Evolutionary conservation across 2,329 filamentous ascomycete genomes (phyloP), one percentile per base, ranked within the genome.

Genomic region (Hansfordia pulvinata): DNA sequence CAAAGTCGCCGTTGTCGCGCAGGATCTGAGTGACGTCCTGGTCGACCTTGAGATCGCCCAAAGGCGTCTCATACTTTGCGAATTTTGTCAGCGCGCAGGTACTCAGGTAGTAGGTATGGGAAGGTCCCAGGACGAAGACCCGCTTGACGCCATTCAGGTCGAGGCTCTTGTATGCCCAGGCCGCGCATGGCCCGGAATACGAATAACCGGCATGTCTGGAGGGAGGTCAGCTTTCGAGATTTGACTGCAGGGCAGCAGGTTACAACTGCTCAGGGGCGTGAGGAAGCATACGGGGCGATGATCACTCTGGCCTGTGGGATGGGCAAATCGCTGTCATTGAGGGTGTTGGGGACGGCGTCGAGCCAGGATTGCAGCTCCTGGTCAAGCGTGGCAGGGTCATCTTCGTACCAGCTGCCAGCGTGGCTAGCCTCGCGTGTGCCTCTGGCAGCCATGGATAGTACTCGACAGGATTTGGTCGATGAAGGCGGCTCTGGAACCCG

Each of bases 111-210:
- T 81, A 74, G 25, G 88, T 84, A 45, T 98, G 90, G 1, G 88
- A 94, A 3, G 90, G 90, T 0, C 90, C 90, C 10, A 98, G 70
- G 21, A 98, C 62, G 46, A 98, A 96, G 36, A 98, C 69, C 3
- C 85, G 78, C 53, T 92, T 93, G 14, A 76, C 78, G 34, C 72
- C 70, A 32, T 73, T 76, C 30, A 96, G 65, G 49, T 96, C 85
- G 26, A 93, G 74, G 6, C 71, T 69, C 53, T 83, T 90, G 57
- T 96, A 98, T 7, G 90, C 90, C 76, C 84, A 96, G 22, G 86
- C 90, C 22, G 90, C 90, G 39, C 84, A 88, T 20, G 76, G 71
- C 6, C 90, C 90, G 4, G 90, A 98, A 60, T 88, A 96, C 2
- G 70, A 60, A 56, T 93, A 98, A 34, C 90, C 90, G 32, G 90